Evolutionary conservation across 306 rosid species (phyloP).

Genomic region (Vachellia collinsii): DNA sequence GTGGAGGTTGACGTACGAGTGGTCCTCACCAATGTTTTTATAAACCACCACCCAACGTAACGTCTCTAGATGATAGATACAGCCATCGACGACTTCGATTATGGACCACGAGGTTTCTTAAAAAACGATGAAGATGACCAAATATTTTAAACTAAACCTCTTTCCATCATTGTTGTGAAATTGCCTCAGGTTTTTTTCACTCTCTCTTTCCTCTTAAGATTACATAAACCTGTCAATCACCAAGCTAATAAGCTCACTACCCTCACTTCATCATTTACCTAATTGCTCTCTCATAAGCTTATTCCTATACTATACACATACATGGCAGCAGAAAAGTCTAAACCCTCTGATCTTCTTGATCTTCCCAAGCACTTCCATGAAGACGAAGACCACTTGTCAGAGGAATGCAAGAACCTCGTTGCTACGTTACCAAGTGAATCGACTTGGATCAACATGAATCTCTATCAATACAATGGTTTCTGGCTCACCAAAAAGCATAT

Average conservation of each 20-base stretch:
- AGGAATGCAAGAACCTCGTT: conserved; percentile 37
- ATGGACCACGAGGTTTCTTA: too few relatives aligned
- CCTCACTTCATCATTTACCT: background rate
- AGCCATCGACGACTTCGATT: too few relatives aligned
- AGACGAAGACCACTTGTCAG: background rate
- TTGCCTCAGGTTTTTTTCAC: background rate
- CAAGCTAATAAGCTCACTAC: background rate
- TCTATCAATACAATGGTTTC: conserved; percentile 49
- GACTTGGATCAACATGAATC: conserved; percentile 24
- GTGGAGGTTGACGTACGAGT: background rate
- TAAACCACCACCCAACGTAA: too few relatives aligned
- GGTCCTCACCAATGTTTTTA: background rate
- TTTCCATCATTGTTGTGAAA: background rate
- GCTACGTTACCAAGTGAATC: conserved; percentile 37
- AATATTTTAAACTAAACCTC: too few relatives aligned
- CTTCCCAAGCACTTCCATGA: conserved; percentile 42
- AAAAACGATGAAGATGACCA: too few relatives aligned
- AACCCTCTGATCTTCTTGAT: background rate
- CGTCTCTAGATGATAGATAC: too few relatives aligned
- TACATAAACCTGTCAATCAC: background rate
- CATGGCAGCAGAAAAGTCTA: background rate
- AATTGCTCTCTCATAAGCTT: background rate
- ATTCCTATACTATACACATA: too few relatives aligned
- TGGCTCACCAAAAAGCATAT: conserved; percentile 40
- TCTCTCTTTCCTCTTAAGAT: background rate